Evolutionary conservation across 331 rosid species (phyloP), one percentile per base, ranked within the genome.

Genomic region (Prunus yedoensis): DNA sequence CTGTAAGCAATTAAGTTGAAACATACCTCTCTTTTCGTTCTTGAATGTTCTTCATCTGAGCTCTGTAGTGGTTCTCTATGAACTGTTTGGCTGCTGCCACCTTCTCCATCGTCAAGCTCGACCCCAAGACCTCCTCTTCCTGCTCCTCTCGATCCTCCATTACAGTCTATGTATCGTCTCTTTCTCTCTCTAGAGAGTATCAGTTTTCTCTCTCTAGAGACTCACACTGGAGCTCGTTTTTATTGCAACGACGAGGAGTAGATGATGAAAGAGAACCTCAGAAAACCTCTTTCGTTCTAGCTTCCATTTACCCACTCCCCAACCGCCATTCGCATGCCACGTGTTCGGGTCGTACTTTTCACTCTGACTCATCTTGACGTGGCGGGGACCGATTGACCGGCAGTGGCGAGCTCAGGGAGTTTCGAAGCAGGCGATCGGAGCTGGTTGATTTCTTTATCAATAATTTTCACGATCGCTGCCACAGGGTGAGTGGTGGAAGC

Each of bases 21-120:
- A 73, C 67, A 47, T 81, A 94, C 99, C 99, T 90, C 87, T 95
- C 97, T 78, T 95, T 95, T 43, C 99, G 93, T 20, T 95, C 98
- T 51, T 91, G 94, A 81, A 95, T 87, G 91, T 89, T 95, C 89
- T 95, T 95, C 97, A 88, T 95, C 92, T 95, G 99, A 79, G 94
- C 92, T 86, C 93, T 89, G 77, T 92, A 95, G 80, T 95, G 99
- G 67, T 95, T 90, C 91, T 95, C 99, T 70, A 95, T 95, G 87
- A 89, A 89, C 89, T 90, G 91, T 89, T 95, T 95, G 0, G 99
- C 99, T 7, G 97, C 99, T 10, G 99, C 99, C 10, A 95, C 99
- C 79, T 90, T 95, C 96, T 95, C 99, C 99, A 95, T 95, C 62
- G 99, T 95, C 92, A 88, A 87, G 81, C 91, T 95, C 20, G 99